Conservation (phyloP, 345 rosid genomes). For the Viola odorata region DNA sequence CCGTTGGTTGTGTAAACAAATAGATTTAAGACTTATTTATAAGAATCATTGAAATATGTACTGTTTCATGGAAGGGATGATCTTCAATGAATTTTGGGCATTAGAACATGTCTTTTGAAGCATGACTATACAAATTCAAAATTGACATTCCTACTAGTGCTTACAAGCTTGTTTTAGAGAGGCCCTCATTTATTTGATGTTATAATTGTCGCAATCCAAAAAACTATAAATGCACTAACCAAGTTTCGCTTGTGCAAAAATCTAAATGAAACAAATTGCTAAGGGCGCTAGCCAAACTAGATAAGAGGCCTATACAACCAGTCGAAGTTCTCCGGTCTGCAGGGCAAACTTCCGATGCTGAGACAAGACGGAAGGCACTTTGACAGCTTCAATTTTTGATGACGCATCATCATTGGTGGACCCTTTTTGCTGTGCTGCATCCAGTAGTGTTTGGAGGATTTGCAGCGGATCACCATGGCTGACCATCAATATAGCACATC, state of each 20-base stretch:
- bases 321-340: conserved; percentile 72
- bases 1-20: conserved; percentile 8
- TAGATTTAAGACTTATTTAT: not conserved
- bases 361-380: conserved; percentile 51
- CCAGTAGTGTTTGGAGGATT: conserved; percentile 68
- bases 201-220: too few species aligned
- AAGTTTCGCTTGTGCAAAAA: not conserved
- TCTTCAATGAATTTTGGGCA: too few species aligned
- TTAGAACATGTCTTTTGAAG: too few species aligned
- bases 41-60: too few species aligned
- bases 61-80: too few species aligned
- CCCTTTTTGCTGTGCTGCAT: conserved; percentile 42
- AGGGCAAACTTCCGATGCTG: conserved; percentile 74
- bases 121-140: too few species aligned
- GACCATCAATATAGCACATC: conserved; percentile 62
- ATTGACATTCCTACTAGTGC: too few species aligned
- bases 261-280: not conserved
- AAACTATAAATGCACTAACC: too few species aligned
- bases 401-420: conserved; percentile 22
- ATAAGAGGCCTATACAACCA: conserved; percentile 15
- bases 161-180: too few species aligned
- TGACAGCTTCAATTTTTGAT: conserved; percentile 40
- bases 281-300: too few species aligned
- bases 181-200: too few species aligned
- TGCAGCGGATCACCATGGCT: conserved; percentile 96